A percentile compares a stretch with the other conserved stretches of the same genome.
Evolutionary conservation across 192 early-diverging fungal genomes (phyloP).

Genomic region (Coemansia sp.): DNA sequence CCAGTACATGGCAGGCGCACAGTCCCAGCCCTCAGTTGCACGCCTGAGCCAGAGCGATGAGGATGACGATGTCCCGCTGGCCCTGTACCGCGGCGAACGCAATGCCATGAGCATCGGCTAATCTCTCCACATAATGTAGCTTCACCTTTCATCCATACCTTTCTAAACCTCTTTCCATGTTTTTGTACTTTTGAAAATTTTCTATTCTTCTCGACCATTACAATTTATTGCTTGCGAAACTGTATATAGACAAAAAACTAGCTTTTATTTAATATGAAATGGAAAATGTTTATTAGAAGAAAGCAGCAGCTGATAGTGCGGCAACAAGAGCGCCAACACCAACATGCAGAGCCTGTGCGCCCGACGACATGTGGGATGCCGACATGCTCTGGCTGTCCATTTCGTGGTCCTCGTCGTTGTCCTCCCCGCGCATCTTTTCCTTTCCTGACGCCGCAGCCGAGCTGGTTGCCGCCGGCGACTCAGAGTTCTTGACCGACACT

Average conservation of each 20-base stretch:
- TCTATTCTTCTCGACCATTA: no score
- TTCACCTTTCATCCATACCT: no score
- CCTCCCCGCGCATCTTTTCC: conserved; percentile 17
- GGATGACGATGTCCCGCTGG: conserved; percentile 64
- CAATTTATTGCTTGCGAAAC: no score
- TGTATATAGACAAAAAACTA: no score
- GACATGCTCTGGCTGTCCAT: conserved; percentile 8
- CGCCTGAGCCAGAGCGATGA: conserved; percentile 53
- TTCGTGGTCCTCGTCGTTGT: conserved; percentile 18
- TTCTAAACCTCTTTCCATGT: no score
- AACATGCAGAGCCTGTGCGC: not conserved
- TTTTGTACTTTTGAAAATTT: no score
- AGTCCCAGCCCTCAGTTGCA: conserved; percentile 10
- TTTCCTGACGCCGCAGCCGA: conserved; percentile 3
- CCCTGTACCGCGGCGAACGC: conserved; percentile 55
- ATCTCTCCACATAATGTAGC: not conserved
- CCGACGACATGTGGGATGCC: conserved; percentile 1
- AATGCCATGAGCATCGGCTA: conserved; percentile 47
- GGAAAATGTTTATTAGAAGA: not conserved
- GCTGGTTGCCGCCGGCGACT: not conserved
- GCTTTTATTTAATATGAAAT: no score
- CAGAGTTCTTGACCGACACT: conserved; percentile 1
- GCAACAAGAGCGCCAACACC: not conserved
- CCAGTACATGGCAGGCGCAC: conserved; percentile 4
- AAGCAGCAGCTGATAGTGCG: not conserved